Conservation (phyloP, 768 basidiomycete genomes). For the Pisolithus tinctorius region DNA sequence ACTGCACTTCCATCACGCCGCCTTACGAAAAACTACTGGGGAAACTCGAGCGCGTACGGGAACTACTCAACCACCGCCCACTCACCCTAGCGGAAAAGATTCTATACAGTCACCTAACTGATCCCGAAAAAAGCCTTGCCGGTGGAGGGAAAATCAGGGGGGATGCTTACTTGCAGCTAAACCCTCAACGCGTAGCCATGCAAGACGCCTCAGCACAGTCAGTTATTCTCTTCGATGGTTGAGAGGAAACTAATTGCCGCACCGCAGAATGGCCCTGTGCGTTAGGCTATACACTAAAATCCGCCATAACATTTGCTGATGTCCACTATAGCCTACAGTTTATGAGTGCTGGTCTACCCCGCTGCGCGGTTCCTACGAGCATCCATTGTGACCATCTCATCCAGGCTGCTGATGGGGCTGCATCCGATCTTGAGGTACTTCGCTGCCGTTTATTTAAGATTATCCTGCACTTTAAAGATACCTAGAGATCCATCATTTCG, state of each 20-base stretch:
- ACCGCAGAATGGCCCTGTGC: constrained; percentile 76
- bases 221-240: constrained; percentile 24
- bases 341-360: constrained; percentile 88
- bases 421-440: constrained; percentile 71
- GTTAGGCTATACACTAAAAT: constrained; percentile 13
- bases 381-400: constrained; percentile 99
- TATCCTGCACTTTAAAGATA: constrained; percentile 1
- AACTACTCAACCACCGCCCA: constrained; percentile 63
- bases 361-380: constrained; percentile 80
- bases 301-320: constrained; percentile 1
- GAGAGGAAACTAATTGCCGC: constrained; percentile 7
- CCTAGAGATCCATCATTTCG: constrained; percentile 71
- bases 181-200: constrained; percentile 94
- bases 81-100: constrained; percentile 98
- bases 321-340: constrained; percentile 72
- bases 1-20: constrained; percentile 73
- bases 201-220: constrained; percentile 91
- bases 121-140: constrained; percentile 67
- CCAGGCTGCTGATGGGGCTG: constrained; percentile 86
- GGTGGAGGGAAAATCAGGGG: constrained; percentile 69
- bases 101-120: constrained; percentile 83
- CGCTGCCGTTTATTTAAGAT: not conserved
- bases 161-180: constrained; percentile 83
- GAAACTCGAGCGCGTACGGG: constrained; percentile 65
- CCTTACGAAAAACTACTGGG: constrained; percentile 68